Percentiles rank a stretch among this genome's conserved stretches.
These are phyloP conservation scores for Durusdinium trenchii DNA, from an alignment of 73 alveolate species.

Conservation along the genomic window DNA sequence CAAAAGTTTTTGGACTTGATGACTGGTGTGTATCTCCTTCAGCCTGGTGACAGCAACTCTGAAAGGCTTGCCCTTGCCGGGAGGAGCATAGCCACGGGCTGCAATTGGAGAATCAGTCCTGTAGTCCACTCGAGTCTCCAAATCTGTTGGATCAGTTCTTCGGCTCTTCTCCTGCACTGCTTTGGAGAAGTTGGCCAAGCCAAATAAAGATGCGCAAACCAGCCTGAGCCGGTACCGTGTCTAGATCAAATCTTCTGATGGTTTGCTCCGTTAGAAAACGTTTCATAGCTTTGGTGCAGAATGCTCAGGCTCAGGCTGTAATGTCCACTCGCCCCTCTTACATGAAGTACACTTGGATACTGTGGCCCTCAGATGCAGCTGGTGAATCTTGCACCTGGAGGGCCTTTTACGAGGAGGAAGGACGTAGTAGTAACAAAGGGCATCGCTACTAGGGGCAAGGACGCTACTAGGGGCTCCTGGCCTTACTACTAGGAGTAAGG, in stretches of 20 bases:
- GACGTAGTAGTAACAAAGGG: too few relatives aligned
- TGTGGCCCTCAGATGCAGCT: conserved; percentile 57
- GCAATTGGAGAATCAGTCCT: conserved; percentile 21
- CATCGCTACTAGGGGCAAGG: too few relatives aligned
- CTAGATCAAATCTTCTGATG: neutral
- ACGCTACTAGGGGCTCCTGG: too few relatives aligned
- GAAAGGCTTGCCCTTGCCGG: neutral
- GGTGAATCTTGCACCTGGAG: too few relatives aligned
- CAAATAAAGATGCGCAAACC: neutral
- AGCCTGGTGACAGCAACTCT: conserved; percentile 27
- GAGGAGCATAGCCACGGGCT: conserved; percentile 7
- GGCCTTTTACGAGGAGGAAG: too few relatives aligned
- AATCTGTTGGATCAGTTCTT: too few relatives aligned
- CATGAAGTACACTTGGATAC: conserved; percentile 65
- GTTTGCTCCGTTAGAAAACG: too few relatives aligned
- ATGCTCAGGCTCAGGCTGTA: neutral
- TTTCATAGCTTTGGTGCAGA: neutral
- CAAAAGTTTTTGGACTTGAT: too few relatives aligned
- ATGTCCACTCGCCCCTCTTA: conserved; percentile 47
- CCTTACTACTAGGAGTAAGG: too few relatives aligned
- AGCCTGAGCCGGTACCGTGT: neutral
- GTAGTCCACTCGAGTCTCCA: conserved; percentile 7
- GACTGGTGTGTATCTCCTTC: too few relatives aligned
- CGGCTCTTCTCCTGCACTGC: too few relatives aligned
- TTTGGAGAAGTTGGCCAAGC: conserved; percentile 17